Conservation (phyloP, 2,329 filamentous ascomycete species). For the Chalara sp. region DNA sequence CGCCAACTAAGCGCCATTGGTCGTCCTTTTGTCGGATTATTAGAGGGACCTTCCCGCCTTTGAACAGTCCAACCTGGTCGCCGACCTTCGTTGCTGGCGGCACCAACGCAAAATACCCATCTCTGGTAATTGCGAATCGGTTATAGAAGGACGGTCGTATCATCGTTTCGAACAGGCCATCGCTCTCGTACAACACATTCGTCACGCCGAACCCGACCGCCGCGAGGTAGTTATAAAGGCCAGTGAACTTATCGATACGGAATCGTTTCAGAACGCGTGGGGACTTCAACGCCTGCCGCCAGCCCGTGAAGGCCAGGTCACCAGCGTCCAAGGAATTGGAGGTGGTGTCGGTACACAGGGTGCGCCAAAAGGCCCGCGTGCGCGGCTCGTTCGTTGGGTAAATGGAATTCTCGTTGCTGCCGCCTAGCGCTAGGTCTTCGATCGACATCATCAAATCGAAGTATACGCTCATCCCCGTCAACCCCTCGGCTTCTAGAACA, state of each 20-base stretch:
- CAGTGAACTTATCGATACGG: constrained; percentile 1
- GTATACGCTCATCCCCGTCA: constrained; percentile 1
- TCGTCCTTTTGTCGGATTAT: background rate
- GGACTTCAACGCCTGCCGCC: constrained; percentile 1
- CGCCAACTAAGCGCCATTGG: constrained; percentile 1
- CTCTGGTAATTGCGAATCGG: constrained; percentile 3
- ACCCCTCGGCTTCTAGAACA: background rate
- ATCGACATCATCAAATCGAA: constrained; percentile 2
- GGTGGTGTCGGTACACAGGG: constrained; percentile 1
- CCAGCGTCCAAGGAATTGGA: background rate
- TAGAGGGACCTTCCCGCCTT: constrained; percentile 1
- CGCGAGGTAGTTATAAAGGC: constrained; percentile 2
- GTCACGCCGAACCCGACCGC: constrained; percentile 2
- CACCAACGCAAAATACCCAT: constrained; percentile 3
- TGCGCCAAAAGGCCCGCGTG: constrained; percentile 2
- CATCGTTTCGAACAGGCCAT: background rate
- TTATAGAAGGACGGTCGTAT: background rate
- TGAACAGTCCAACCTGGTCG: constrained; percentile 2
- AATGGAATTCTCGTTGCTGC: background rate
- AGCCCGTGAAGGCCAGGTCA: background rate
- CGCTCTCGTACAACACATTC: background rate
- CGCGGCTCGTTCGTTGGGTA: background rate
- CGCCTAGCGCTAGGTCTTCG: background rate
- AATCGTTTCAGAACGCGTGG: constrained; percentile 1
- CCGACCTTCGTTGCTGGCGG: background rate